These are phyloP conservation scores for Ceratobasidium sp. DNA, from an alignment of 1,284 basidiomycete species.

Conservation along the genomic window DNA sequence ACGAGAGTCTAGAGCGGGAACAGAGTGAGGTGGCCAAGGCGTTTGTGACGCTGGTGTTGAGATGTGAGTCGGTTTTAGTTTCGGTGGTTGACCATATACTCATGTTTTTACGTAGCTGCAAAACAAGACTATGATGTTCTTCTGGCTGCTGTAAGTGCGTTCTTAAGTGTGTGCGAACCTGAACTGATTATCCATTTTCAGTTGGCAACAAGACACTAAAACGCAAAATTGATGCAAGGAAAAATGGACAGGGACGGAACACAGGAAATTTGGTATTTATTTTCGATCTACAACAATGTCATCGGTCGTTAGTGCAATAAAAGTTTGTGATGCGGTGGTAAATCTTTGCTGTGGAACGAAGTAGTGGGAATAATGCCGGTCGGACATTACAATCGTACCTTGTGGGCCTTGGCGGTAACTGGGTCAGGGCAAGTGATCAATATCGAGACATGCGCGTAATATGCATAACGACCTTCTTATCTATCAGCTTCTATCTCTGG, in stretches of 20 bases:
- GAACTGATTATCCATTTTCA: background rate
- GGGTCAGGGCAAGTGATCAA: background rate
- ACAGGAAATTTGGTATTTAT: constrained; percentile 5
- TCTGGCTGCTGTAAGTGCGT: constrained; percentile 61
- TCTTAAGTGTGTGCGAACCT: background rate
- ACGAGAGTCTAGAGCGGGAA: constrained; percentile 71
- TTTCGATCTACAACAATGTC: background rate
- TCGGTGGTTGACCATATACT: background rate
- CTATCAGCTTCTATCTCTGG: background rate
- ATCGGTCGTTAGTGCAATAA: background rate
- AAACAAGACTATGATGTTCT: constrained; percentile 83
- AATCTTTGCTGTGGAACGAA: background rate
- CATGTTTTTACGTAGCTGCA: constrained; percentile 62
- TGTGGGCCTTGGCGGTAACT: constrained; percentile 3
- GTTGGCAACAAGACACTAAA: constrained; percentile 29
- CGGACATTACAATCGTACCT: background rate
- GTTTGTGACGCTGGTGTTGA: constrained; percentile 80
- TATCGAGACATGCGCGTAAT: background rate
- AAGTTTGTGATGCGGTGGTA: background rate
- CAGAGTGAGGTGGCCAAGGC: constrained; percentile 70
- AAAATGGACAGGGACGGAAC: background rate
- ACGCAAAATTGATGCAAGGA: too few relatives aligned
- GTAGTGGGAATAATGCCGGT: background rate
- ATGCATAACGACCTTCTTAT: background rate
- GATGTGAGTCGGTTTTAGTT: constrained; percentile 53